phyloP scores from a whole-genome alignment of 1,284 basidiomycete genomes.

The Marasmius sp. region DNA sequence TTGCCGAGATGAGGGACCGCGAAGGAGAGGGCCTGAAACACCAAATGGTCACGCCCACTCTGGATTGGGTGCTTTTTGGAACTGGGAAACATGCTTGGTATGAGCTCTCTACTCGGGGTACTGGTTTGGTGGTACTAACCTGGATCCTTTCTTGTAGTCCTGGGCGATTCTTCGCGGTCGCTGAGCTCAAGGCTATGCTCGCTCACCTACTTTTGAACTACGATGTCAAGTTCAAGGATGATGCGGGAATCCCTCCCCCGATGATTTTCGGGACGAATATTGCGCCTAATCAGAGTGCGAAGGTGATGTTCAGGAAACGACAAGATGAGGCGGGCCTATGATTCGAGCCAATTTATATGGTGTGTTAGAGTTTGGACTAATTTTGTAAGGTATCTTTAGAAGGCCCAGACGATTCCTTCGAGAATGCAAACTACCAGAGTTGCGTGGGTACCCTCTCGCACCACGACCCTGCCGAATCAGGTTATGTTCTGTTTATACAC shows the following conservation, averaged over 20 bases:
- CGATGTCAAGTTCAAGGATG: conserved; percentile 30
- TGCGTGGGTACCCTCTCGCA: no score
- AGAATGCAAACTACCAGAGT: no score
- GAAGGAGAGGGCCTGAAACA: conserved; percentile 11
- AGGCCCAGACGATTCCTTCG: no score
- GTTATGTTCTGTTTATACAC: no score
- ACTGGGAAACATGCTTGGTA: conserved; percentile 28
- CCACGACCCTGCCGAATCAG: no score
- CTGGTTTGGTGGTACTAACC: conserved; percentile 7
- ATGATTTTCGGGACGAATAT: neutral
- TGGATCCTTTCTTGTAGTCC: conserved; percentile 23
- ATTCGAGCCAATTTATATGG: neutral
- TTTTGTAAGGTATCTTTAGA: no score
- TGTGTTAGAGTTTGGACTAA: no score
- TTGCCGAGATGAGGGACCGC: conserved; percentile 4
- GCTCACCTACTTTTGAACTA: conserved; percentile 38
- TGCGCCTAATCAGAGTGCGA: neutral
- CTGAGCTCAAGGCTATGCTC: conserved; percentile 39
- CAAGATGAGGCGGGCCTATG: neutral
- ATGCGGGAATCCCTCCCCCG: neutral
- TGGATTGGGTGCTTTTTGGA: conserved; percentile 31
- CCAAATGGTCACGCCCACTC: conserved; percentile 27
- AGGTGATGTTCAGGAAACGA: neutral
- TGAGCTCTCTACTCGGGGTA: neutral
- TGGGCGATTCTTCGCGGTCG: conserved; percentile 40